Conservation (phyloP, 2,329 filamentous ascomycete species). For the Akanthomyces dipterigenus region DNA sequence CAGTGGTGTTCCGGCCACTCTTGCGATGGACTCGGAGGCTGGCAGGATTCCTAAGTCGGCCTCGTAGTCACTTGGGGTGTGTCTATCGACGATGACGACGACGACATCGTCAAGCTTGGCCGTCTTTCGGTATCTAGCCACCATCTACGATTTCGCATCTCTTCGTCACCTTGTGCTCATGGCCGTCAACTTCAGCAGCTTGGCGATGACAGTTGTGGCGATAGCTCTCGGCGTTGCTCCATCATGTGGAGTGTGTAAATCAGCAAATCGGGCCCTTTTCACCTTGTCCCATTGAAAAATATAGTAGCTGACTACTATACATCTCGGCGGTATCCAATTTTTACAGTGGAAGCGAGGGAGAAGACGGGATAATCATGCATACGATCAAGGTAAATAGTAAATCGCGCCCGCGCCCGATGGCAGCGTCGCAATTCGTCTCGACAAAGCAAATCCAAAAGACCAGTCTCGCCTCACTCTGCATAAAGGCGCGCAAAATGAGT, state of each 20-base stretch:
- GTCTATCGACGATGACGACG: too few relatives aligned
- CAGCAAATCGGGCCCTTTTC: background rate
- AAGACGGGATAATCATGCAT: slow-evolving; percentile 3
- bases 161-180: too few relatives aligned
- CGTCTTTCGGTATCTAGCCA: background rate
- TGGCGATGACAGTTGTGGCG: background rate
- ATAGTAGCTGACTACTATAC: background rate
- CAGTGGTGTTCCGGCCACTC: too few relatives aligned
- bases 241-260: background rate
- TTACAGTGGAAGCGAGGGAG: background rate
- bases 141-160: background rate
- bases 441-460: slow-evolving; percentile 29
- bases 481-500: slow-evolving; percentile 30
- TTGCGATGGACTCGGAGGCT: too few relatives aligned
- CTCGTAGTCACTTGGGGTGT: too few relatives aligned
- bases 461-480: slow-evolving; percentile 30
- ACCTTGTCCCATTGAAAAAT: background rate
- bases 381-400: slow-evolving; percentile 32
- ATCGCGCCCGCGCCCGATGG: slow-evolving; percentile 25
- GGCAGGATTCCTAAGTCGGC: too few relatives aligned
- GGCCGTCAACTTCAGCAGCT: too few relatives aligned
- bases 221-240: background rate
- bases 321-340: background rate
- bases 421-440: slow-evolving; percentile 24
- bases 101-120: background rate